Conservation (phyloP, 371 early-diverging fungal species). For the Saksenaea oblongispora region DNA sequence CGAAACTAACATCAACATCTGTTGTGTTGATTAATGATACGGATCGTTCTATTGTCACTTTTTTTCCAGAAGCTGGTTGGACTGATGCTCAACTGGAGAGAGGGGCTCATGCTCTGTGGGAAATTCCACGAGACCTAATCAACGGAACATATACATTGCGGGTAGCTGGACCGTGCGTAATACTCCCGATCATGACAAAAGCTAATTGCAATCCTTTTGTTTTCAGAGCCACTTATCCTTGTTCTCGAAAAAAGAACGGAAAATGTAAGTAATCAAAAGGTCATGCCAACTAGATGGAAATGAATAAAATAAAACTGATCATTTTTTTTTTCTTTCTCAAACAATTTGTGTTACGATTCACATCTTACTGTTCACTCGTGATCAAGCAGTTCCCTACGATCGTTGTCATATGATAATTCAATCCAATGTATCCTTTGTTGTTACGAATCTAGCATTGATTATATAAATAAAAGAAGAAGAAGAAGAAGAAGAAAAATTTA, state of each 20-base stretch:
- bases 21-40: slow-evolving; percentile 15
- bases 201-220: not conserved
- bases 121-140: slow-evolving; percentile 26
- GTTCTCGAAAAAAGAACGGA: slow-evolving; percentile 33
- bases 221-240: slow-evolving; percentile 31
- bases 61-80: slow-evolving; percentile 22
- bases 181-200: not conserved
- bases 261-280: slow-evolving; percentile 16
- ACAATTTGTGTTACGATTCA: not conserved
- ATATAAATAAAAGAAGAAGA: not conserved
- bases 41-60: slow-evolving; percentile 12
- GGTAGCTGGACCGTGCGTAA: slow-evolving; percentile 38
- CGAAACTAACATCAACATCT: slow-evolving; percentile 26
- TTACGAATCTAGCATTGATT: not conserved
- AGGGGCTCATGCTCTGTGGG: slow-evolving; percentile 23
- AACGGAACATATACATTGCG: slow-evolving; percentile 28
- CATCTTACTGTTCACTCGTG: not conserved
- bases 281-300: not conserved
- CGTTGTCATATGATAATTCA: slow-evolving; percentile 20
- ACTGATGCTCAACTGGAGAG: not conserved
- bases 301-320: not conserved
- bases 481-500: not conserved
- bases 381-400: slow-evolving; percentile 25
- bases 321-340: not conserved
- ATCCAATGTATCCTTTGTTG: slow-evolving; percentile 15